phyloP scores from a whole-genome alignment of 345 rosid genomes.

The Citrus medica region DNA sequence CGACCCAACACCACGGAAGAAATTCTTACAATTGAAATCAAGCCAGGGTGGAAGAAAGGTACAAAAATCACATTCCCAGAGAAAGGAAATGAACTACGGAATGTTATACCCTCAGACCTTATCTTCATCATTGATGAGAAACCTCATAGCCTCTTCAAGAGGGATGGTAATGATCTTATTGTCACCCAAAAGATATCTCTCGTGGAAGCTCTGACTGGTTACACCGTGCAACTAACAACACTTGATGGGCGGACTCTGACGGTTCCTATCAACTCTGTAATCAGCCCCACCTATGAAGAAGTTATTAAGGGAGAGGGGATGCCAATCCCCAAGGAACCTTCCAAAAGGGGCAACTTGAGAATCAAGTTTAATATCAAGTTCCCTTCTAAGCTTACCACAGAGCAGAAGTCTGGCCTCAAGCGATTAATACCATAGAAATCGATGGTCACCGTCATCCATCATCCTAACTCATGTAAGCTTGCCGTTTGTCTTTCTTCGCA shows the following conservation, averaged over 20 bases:
- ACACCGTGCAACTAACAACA: slow-evolving; percentile 52
- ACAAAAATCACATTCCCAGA: slow-evolving; percentile 75
- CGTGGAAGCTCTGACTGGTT: slow-evolving; percentile 77
- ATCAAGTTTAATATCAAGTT: slow-evolving; percentile 79
- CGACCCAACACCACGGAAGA: slow-evolving; percentile 64
- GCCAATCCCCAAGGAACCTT: slow-evolving; percentile 87
- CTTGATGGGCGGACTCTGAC: slow-evolving; percentile 72
- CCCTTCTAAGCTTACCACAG: slow-evolving; percentile 61
- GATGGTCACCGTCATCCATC: slow-evolving; percentile 1
- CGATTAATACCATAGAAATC: slow-evolving; percentile 35
- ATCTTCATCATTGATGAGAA: slow-evolving; percentile 81
- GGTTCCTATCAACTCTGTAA: slow-evolving; percentile 44
- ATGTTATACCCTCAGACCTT: slow-evolving; percentile 64
- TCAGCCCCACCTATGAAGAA: slow-evolving; percentile 78
- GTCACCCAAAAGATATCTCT: slow-evolving; percentile 62
- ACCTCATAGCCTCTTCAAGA: slow-evolving; percentile 72
- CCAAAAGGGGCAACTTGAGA: slow-evolving; percentile 73
- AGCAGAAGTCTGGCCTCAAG: slow-evolving; percentile 70
- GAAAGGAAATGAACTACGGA: slow-evolving; percentile 77
- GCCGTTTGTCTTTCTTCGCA: background rate
- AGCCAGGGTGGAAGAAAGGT: slow-evolving; percentile 93
- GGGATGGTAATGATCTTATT: slow-evolving; percentile 85
- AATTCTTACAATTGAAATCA: slow-evolving; percentile 70
- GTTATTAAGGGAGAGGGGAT: slow-evolving; percentile 85
- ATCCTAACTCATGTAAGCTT: slow-evolving; percentile 16